Percentiles rank a stretch among this genome's conserved stretches.
phyloP scores from a whole-genome alignment of 169 alveolate species.

The Cryptosporidium xiaoi region DNA sequence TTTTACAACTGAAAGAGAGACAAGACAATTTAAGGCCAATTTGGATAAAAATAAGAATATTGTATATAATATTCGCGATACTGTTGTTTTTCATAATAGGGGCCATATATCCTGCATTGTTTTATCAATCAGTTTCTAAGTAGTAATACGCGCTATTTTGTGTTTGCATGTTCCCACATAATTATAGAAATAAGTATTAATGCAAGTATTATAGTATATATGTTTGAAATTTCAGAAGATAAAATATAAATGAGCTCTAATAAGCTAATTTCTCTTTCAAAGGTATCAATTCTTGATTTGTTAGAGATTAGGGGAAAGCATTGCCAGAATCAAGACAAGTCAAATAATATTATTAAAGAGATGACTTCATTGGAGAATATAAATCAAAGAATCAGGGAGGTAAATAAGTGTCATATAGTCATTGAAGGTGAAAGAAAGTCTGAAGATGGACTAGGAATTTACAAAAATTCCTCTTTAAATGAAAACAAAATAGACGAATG shows the following conservation, averaged over 20 bases:
- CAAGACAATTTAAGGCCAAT: conserved; percentile 47
- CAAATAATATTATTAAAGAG: background rate
- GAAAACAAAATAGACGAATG: too few species aligned
- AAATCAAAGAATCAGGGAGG: background rate
- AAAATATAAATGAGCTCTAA: background rate
- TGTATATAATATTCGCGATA: conserved; percentile 35
- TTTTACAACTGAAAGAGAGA: conserved; percentile 70
- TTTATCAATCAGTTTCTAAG: conserved; percentile 44
- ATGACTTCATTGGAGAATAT: background rate
- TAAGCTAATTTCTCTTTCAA: conserved; percentile 16
- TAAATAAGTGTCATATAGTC: too few species aligned
- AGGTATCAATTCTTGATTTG: conserved; percentile 30
- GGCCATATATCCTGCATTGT: conserved; percentile 71
- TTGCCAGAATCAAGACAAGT: background rate
- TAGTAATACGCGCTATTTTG: background rate
- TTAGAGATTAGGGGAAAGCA: conserved; percentile 6
- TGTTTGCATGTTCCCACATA: background rate
- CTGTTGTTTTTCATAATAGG: conserved; percentile 49
- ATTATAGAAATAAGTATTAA: too few species aligned
- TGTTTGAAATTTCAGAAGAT: too few species aligned
- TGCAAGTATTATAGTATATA: too few species aligned
- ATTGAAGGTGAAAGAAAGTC: too few species aligned
- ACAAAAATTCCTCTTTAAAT: too few species aligned
- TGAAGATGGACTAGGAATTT: too few species aligned
- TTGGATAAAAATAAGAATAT: conserved; percentile 54